Conservation (phyloP, 2,329 filamentous ascomycete genomes). For the Sarocladium strictum region DNA sequence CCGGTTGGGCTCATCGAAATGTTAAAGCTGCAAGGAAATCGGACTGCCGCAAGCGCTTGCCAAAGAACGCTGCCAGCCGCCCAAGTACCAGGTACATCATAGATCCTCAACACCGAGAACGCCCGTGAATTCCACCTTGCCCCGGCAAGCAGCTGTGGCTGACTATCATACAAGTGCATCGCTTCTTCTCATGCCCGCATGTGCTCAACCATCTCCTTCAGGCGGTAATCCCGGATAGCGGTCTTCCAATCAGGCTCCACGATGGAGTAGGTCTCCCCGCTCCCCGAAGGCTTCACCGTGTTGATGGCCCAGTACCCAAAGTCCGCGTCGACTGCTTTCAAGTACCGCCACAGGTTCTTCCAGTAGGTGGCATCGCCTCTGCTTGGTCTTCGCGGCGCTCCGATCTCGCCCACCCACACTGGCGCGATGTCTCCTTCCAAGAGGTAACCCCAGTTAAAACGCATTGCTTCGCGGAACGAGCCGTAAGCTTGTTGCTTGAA, state of each 20-base stretch:
- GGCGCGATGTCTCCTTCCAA: constrained; percentile 40
- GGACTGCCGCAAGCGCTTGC: no score
- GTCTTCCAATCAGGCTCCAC: constrained; percentile 60
- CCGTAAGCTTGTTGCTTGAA: constrained; percentile 55
- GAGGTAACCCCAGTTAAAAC: constrained; percentile 60
- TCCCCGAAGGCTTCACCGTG: constrained; percentile 54
- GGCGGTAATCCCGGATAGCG: constrained; percentile 54
- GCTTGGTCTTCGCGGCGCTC: constrained; percentile 47
- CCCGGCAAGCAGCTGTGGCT: neutral
- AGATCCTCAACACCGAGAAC: neutral
- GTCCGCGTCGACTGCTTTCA: constrained; percentile 53
- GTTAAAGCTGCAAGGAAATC: no score
- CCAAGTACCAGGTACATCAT: no score
- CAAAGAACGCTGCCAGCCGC: no score
- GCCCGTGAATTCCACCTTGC: neutral
- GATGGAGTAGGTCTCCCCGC: constrained; percentile 56
- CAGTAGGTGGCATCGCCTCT: constrained; percentile 59
- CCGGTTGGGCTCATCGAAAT: no score
- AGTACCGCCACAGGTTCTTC: constrained; percentile 54
- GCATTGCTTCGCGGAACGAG: constrained; percentile 59
- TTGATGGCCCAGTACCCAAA: constrained; percentile 69
- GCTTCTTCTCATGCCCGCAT: constrained; percentile 24
- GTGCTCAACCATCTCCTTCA: constrained; percentile 54
- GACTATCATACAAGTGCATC: neutral
- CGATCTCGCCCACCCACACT: constrained; percentile 65